Percentiles rank a stretch among this genome's conserved stretches.
Conservation (phyloP, 768 basidiomycete genomes). For the Lactarius evosmus region DNA sequence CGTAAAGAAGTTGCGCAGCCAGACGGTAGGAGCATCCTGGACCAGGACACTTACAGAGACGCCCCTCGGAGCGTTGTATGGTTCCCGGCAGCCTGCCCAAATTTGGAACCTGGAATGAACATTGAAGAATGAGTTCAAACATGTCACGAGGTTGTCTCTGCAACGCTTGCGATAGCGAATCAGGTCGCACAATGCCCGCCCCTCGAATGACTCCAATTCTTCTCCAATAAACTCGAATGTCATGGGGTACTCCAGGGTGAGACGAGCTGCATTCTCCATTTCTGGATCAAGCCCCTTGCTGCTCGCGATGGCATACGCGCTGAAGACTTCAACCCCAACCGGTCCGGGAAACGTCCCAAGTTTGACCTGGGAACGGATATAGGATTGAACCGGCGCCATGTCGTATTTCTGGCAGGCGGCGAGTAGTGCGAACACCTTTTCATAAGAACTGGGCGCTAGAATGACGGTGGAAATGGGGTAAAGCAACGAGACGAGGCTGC, state of each 20-base stretch:
- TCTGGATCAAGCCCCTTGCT: background rate
- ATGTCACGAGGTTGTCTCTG: background rate
- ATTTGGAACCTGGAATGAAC: background rate
- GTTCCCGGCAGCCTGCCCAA: background rate
- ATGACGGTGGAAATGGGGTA: no score
- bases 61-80: no score
- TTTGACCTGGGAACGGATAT: no score
- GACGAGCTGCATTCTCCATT: background rate
- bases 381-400: no score
- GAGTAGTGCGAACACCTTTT: no score
- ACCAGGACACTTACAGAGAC: no score
- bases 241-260: background rate
- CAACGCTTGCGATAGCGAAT: background rate
- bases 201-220: background rate
- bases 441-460: no score
- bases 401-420: no score
- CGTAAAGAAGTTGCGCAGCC: constrained; percentile 6
- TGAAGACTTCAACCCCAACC: no score
- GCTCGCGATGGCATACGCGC: background rate
- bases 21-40: background rate
- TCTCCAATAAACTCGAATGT: background rate
- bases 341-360: no score
- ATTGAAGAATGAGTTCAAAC: background rate
- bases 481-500: no score
- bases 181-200: background rate